Conservation (phyloP, 1,284 basidiomycete species). For the Pholiota adiposa region DNA sequence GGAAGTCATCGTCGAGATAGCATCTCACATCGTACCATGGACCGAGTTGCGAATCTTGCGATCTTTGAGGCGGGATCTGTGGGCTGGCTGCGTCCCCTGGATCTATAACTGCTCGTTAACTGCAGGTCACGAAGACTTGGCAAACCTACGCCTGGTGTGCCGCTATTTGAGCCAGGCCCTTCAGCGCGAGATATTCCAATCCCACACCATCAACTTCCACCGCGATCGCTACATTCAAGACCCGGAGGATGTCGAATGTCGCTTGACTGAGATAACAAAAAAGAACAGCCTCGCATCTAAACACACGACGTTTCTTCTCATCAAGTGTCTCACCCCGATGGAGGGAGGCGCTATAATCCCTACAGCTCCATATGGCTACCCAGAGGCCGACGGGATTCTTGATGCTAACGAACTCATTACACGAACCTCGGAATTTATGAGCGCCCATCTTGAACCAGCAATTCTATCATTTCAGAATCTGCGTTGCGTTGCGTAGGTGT, state of each 20-base stretch:
- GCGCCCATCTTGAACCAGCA: neutral
- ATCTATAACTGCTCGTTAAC: no score
- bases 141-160: conserved; percentile 1
- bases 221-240: neutral
- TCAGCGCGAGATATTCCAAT: neutral
- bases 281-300: neutral
- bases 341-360: no score
- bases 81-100: no score
- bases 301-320: neutral
- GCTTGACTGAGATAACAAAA: neutral
- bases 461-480: conserved; percentile 2
- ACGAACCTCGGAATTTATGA: neutral
- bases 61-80: neutral
- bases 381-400: neutral
- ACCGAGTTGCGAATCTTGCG: neutral
- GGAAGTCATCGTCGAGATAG: neutral
- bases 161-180: neutral
- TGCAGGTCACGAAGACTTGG: neutral
- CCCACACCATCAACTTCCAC: neutral
- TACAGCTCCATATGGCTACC: neutral
- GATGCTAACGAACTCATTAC: neutral
- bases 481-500: neutral
- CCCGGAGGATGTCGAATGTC: neutral
- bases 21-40: neutral
- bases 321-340: neutral